Base-by-base conservation (phyloP, 2,329 filamentous ascomycete genomes). In the Pezizomycotina sp. region DNA sequence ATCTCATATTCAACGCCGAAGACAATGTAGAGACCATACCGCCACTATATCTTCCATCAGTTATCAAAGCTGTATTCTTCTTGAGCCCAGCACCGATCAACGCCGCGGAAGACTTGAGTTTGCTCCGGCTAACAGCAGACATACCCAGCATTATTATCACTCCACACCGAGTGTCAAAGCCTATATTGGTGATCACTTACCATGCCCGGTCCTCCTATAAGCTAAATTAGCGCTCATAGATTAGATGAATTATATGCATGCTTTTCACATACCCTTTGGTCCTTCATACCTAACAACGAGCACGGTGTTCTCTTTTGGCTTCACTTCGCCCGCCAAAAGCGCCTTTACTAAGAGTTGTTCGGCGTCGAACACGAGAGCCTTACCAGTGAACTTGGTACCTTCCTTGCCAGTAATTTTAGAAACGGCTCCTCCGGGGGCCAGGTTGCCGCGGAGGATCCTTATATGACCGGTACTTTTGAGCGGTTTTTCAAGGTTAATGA, bases 341-440 rank as follows among this genome's bases (percentile, higher is more conserved):
- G 84, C 83, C 0, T 65, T 60, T 55, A 91, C 74, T 27, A 93
- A 71, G 48, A 75, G 67, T 48, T 73, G 65, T 58, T 93, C 86
- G 53, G 89, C 86, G 58, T 93, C 65, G 56, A 89, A 95, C 28
- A 91, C 80, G 13, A 74, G 68, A 1, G 82, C 86, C 47, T 71
- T 72, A 31, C 86, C 86, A 0, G 66, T 75, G 58, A 95, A 95
- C 8, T 60, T 63, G 5, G 83, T 66, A 2, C 86, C 86, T 57
- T 95, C 86, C 56, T 93, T 93, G 22, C 86, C 86, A 0, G 86
- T 93, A 57, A 95, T 93, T 59, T 95, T 95, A 42, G 83, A 84
- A 1, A 95, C 84, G 1, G 84, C 79, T 21, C 86, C 86, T 7
- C 74, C 77, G 1, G 86, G 86, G 2, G 84, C 81, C 20, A 93